Base-by-base conservation (phyloP, 176 grass and related monocot genomes). In the Aechmea fasciata region DNA sequence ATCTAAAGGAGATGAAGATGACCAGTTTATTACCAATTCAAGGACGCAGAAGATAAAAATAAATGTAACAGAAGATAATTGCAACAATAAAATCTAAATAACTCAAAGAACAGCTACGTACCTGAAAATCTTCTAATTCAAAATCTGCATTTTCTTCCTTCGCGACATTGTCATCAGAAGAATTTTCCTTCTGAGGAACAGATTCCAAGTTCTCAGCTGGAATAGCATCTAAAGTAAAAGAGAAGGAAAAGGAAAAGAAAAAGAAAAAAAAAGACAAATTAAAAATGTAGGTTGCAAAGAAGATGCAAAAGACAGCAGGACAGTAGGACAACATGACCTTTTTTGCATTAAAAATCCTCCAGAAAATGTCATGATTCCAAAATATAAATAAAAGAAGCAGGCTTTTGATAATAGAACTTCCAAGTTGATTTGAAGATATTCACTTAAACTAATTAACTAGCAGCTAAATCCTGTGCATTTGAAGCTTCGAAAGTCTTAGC, bases 81-180 rank as follows among this genome's bases (percentile, higher is more conserved):
- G 14, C 33, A 20, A 17, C 15, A 17, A 14, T 59, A 59, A 57
- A 57, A 13, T 20, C 15, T 8, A 17, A 18, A 19, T 19, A 59
- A 59, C 19, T 18, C 7, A 59, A 59, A 17, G 11, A 26, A 51
- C 49, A 62, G 53, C 49, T 50, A 71, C 51, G 52, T 84, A 88
- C 86, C 86, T 88, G 62, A 70, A 71, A 78, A 78, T 12, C 74
- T 50, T 81, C 81, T 70, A 71, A 24, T 69, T 81, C 81, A 75
- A 68, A 25, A 50, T 79, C 76, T 76, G 78, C 71, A 67, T 25
- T 65, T 78, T 88, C 86, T 52, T 50, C 81, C 49, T 53, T 57
- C 57, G 83, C 52, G 41, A 84, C 14, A 18, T 71, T 81, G 67
- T 78, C 78, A 10, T 47, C 15, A 19, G 71, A 26, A 84, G 62